These are phyloP conservation scores for Hymenoscyphus infarciens DNA, from an alignment of 2,329 filamentous ascomycete genomes.

Conservation along the genomic window DNA sequence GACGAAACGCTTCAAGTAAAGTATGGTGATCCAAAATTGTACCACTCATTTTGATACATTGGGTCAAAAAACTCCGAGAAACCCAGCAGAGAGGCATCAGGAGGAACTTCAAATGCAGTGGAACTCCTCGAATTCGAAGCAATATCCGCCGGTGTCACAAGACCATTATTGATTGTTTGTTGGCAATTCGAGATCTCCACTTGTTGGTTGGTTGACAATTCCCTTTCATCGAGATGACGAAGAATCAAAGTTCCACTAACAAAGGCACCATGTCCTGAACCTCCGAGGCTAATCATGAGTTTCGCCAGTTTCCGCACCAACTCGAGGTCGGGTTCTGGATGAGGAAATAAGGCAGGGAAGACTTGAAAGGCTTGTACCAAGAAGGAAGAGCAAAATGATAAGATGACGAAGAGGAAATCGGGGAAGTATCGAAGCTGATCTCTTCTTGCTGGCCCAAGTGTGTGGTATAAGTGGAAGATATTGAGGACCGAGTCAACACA, in stretches of 20 bases:
- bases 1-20: neutral
- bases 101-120: neutral
- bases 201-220: neutral
- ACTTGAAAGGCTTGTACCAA: neutral
- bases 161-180: neutral
- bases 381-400: slow-evolving; percentile 6
- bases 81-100: neutral
- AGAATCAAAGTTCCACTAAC: neutral
- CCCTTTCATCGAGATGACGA: neutral
- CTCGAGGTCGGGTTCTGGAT: neutral
- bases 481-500: slow-evolving; percentile 4
- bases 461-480: neutral
- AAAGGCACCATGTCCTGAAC: neutral
- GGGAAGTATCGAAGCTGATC: slow-evolving; percentile 7
- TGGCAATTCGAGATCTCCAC: neutral
- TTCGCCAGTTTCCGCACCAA: slow-evolving; percentile 1
- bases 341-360: neutral
- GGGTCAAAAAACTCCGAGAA: slow-evolving; percentile 2
- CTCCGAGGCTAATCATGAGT: slow-evolving; percentile 3
- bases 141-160: neutral
- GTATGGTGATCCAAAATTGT: neutral
- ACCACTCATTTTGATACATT: slow-evolving; percentile 3
- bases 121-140: neutral
- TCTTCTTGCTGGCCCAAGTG: neutral
- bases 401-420: slow-evolving; percentile 2